Percentiles rank a stretch among this genome's conserved stretches.
Evolutionary conservation across 257 asterid species (phyloP).

Genomic region (Lycium barbarum): DNA sequence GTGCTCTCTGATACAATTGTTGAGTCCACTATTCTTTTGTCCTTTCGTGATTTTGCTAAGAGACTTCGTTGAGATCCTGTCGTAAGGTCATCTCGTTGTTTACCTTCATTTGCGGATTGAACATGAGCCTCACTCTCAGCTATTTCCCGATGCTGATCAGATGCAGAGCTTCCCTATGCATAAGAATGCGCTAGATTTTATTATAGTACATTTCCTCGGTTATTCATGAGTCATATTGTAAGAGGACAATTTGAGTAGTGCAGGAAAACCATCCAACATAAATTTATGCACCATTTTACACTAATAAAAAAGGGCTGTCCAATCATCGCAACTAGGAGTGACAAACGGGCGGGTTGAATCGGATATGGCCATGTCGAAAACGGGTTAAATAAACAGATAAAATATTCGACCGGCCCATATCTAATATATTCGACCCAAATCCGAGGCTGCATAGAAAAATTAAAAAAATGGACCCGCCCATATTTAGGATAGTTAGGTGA

Average conservation of each 20-base stretch:
- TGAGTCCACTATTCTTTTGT: conserved; percentile 28
- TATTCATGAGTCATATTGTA: background rate
- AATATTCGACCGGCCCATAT: no score
- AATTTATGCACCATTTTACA: background rate
- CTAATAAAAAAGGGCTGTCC: background rate
- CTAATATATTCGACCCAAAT: no score
- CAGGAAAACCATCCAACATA: background rate
- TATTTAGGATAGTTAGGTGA: no score
- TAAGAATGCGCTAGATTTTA: background rate
- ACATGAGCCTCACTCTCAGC: conserved; percentile 35
- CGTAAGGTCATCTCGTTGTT: conserved; percentile 34
- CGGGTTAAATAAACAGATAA: no score
- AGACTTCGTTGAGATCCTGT: conserved; percentile 35
- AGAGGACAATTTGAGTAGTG: background rate
- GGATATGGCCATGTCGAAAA: no score
- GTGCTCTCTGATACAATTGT: conserved; percentile 37
- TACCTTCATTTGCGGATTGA: conserved; percentile 36
- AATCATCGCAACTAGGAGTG: background rate
- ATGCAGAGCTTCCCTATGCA: conserved; percentile 41
- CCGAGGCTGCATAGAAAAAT: no score
- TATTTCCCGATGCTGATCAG: conserved; percentile 40
- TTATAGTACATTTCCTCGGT: background rate
- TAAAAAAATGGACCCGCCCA: no score
- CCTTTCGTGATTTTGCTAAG: conserved; percentile 27
- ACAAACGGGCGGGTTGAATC: no score